Base-by-base conservation (phyloP, 2,329 filamentous ascomycete genomes). In the Fonsecaea multimorphosa region DNA sequence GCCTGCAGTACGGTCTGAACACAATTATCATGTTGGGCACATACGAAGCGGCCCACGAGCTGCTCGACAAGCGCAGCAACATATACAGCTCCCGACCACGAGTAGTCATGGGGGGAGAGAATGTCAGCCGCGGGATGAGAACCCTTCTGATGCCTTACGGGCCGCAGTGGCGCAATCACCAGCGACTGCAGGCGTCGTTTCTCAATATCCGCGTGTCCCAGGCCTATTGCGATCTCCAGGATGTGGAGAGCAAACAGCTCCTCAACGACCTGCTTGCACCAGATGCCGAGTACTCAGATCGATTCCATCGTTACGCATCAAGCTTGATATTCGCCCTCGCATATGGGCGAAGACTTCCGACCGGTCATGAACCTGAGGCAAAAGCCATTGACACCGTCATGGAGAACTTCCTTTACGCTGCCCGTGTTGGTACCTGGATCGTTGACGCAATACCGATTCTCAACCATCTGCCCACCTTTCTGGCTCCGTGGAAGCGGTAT, bases 121-220 rank as follows among this genome's bases (percentile, higher is more conserved):
- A 73, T 53, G 57, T 76, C 4, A 72, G 72, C 31, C 69, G 71
- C 59, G 77, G 77, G 29, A 74, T 79, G 2, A 78, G 75, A 16
- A 75, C 83, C 16, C 73, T 84, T n/a, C 78, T 84, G 2, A 79
- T 83, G 71, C 81, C 80, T 1, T 81, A 84, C 72, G 79, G 81
- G 46, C 80, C 81, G 63, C 75, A 77, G 38, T 84, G 82, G 82
- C 77, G 75, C 49, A 68, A 78, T 11, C 74, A 82, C 44, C 74
- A 81, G 31, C 78, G 77, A 40, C 68, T 82, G 16, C 71, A 80
- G 19, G 77, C 78, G 57, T 77, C 80, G 29, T 79, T 81, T 8
- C 74, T 85, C 31, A 82, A 78, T 11, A 78, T 80, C 3, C 77
- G 76, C 52, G 78, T 78, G 0, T 69, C 82, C 38, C 71, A 77